Evolutionary conservation across 2,329 filamentous ascomycete genomes (phyloP), one percentile per base, ranked within the genome.

Genomic region (Hymenoscyphus linearis): DNA sequence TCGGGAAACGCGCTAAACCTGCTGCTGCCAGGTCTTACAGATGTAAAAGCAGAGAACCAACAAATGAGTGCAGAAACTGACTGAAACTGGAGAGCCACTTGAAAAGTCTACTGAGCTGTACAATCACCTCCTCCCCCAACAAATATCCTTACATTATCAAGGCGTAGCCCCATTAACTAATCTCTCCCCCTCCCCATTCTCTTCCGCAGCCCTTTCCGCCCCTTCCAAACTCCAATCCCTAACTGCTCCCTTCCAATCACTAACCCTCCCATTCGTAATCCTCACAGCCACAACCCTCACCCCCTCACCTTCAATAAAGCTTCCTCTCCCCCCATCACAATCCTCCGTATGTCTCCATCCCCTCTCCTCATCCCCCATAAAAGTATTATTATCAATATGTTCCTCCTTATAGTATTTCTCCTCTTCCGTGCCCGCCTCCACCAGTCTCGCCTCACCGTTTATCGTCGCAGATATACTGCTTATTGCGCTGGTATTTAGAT

Each of bases 201-300:
- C 34, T 44, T 56, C 44, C 4, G 18, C 2, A 53, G 31, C 6
- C 10, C 27, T 53, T 26, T 36, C 27, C 3, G 31, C 59, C 22
- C 55, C 60, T 16, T 36, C 47, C 63, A 74, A 66, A 59, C 63
- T 72, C 85, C 85, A 98, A 73, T 98, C 93, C 69, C 89, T 85
- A 4, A 98, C 91, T 14, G 86, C 85, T n/a, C 95, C 93, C 78
- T 96, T 96, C 89, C 90, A 96, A 74, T 96, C 95, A 66, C 90
- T 92, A 69, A 96, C 96, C 70, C 92, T 83, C 55, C 95, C 92
- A 72, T 93, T 90, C 69, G 82, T 84, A 68, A 98, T 91, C 69
- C 83, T 85, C 7, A 98, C 95, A 5, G 93, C 84, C 36, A 98
- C 91, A 6, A 97, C 93, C 55, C 89, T 82, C 1, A 96, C 92